Evolutionary conservation across 306 rosid species (phyloP).

Genomic region (Trifolium subterraneum): DNA sequence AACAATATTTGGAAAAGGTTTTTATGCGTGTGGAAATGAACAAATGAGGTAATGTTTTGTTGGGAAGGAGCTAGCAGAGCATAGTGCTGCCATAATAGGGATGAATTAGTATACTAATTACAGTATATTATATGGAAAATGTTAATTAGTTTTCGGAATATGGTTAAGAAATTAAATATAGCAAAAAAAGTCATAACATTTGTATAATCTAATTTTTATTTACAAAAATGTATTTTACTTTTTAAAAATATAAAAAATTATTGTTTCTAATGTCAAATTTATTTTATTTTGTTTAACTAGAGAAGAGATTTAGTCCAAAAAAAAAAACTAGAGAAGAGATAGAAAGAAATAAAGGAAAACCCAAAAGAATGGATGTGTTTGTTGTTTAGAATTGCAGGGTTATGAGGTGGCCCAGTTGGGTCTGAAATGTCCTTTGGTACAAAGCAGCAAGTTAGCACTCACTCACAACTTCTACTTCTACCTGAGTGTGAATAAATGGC

Average conservation of each 20-base stretch:
- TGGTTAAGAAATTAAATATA: too few relatives aligned
- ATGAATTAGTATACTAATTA: too few relatives aligned
- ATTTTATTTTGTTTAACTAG: too few relatives aligned
- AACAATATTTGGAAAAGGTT: not conserved
- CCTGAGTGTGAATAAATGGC: constrained; percentile 24
- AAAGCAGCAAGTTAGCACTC: constrained; percentile 16
- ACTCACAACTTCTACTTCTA: not conserved
- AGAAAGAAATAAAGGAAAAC: not conserved
- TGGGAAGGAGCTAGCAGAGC: constrained; percentile 48
- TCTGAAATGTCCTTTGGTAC: constrained; percentile 44
- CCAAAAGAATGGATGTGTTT: too few relatives aligned
- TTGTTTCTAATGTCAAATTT: too few relatives aligned
- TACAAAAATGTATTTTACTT: too few relatives aligned
- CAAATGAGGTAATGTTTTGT: constrained; percentile 40
- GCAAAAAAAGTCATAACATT: too few relatives aligned
- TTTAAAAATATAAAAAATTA: too few relatives aligned
- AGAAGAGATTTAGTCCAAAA: too few relatives aligned
- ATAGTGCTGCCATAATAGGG: not conserved
- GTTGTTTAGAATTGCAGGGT: constrained; percentile 14
- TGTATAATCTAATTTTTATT: too few relatives aligned
- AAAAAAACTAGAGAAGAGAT: not conserved
- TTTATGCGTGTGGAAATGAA: constrained; percentile 18
- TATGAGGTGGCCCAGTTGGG: constrained; percentile 43
- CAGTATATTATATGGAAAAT: too few relatives aligned
- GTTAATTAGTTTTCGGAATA: too few relatives aligned